Base-by-base conservation (phyloP, 2,329 filamentous ascomycete genomes). In the Dothiorella sarmentorum region DNA sequence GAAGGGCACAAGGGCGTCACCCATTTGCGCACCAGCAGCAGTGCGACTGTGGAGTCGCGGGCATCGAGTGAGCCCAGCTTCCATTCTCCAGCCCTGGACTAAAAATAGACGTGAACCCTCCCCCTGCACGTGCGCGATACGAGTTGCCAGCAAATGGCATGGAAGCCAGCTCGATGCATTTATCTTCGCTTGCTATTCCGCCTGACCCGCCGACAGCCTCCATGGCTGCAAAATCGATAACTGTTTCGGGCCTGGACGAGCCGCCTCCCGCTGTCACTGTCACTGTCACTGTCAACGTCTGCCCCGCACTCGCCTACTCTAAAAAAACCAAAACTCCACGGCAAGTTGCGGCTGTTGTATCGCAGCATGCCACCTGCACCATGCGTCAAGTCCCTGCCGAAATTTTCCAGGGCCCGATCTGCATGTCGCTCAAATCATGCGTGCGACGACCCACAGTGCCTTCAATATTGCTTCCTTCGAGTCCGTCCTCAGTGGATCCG, bases 31-130 rank as follows among this genome's bases (percentile, higher is more conserved):
- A 52, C 45, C 11, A 35, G 20, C 47, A 33, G 45, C 45, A 53
- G 49, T 53, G 49, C 24, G 49, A 53, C 49, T 29, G 33, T 53
- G 49, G 49, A 53, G 49, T 53, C 49, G 49, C 49, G 33, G 43
- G 49, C 49, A 43, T 37, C 52, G 37, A 15, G 37, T 56, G 37
- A 26, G 51, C 35, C 26, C 18, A 15, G 26, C 44, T 17, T 13
- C 11, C 3, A 11, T n/a, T 22, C 49, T 15, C 33, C 45, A 35
- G 45, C 49, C 49, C 35, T 51, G 18, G 22, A 7, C 51, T 53
- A 53, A 29, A 53, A 40, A 53, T 53, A 53, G 49, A n/a, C n/a
- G n/a, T n/a, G n/a, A n/a, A n/a, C n/a, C n/a, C n/a, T 10, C 7
- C 37, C 51, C 17, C 15, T 29, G 37, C 51, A 55, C 51, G 51